These are phyloP conservation scores for Hypoxylon sp. DNA, from an alignment of 2,329 filamentous ascomycete genomes.

Conservation along the genomic window DNA sequence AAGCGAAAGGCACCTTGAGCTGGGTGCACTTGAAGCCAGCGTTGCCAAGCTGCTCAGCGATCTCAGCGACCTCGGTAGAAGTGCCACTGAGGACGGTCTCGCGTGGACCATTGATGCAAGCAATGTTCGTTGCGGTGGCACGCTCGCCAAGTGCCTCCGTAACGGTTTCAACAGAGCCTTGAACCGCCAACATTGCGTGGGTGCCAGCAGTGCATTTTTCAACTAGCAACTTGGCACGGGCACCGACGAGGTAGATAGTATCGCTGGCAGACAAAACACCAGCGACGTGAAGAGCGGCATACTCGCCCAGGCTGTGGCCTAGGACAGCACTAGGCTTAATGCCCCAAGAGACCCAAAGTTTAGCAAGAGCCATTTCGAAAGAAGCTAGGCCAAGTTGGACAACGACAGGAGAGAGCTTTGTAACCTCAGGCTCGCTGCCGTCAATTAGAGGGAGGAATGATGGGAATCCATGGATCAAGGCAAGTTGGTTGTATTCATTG, in stretches of 20 bases:
- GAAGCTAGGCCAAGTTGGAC: slow-evolving; percentile 69
- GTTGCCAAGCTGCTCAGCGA: slow-evolving; percentile 60
- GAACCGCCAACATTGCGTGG: slow-evolving; percentile 71
- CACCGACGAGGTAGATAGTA: slow-evolving; percentile 79
- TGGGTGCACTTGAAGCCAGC: slow-evolving; percentile 72
- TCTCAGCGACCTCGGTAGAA: slow-evolving; percentile 59
- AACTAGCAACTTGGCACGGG: slow-evolving; percentile 75
- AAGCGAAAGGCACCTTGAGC: slow-evolving; percentile 77
- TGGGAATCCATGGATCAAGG: slow-evolving; percentile 68
- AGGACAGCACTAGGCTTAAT: slow-evolving; percentile 69
- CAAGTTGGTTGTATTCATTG: slow-evolving; percentile 70
- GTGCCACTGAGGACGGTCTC: slow-evolving; percentile 80
- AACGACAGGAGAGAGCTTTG: slow-evolving; percentile 64
- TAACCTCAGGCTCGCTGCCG: slow-evolving; percentile 61
- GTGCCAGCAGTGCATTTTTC: slow-evolving; percentile 75
- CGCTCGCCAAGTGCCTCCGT: slow-evolving; percentile 65
- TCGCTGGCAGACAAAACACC: slow-evolving; percentile 80
- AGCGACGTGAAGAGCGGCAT: slow-evolving; percentile 78
- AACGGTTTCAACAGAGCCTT: slow-evolving; percentile 66
- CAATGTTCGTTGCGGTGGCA: slow-evolving; percentile 63
- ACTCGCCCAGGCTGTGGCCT: slow-evolving; percentile 79
- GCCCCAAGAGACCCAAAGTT: slow-evolving; percentile 71
- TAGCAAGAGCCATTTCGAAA: slow-evolving; percentile 71
- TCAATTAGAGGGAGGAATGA: slow-evolving; percentile 68
- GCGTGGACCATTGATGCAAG: slow-evolving; percentile 82